These are phyloP conservation scores for Dictyostelium brefeldianum DNA, from an alignment of 78 protist genomes.

Conservation along the genomic window DNA sequence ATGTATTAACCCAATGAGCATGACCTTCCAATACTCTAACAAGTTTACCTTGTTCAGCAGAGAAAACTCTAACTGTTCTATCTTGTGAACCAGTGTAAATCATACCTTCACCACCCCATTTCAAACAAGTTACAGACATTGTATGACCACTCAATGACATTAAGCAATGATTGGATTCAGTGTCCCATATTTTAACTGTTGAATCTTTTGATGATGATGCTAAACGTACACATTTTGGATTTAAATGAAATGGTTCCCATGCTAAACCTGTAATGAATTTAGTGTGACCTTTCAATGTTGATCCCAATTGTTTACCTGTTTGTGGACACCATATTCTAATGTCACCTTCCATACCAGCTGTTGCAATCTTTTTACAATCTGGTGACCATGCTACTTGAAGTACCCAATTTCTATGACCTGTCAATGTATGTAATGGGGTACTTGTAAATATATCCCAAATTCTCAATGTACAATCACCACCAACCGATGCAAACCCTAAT, in stretches of 20 bases:
- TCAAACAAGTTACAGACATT: conserved; percentile 92
- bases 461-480: conserved; percentile 95
- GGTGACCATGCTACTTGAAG: conserved; percentile 96
- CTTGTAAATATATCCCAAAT: conserved; percentile 96
- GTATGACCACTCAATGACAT: conserved; percentile 94
- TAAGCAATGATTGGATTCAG: conserved; percentile 14
- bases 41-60: conserved; percentile 77
- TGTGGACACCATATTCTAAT: conserved; percentile 90
- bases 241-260: conserved; percentile 98
- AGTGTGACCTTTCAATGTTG: conserved; percentile 85
- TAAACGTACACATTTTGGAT: conserved; percentile 86
- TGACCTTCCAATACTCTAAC: conserved; percentile 95
- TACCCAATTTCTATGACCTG: conserved; percentile 95
- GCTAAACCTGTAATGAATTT: conserved; percentile 91
- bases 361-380: conserved; percentile 90
- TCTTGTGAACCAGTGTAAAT: conserved; percentile 97
- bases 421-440: conserved; percentile 88
- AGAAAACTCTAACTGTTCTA: conserved; percentile 95
- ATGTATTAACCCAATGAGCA: conserved; percentile 99
- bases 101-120: conserved; percentile 98
- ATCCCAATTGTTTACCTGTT: conserved; percentile 74
- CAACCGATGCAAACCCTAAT: conserved; percentile 87
- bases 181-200: conserved; percentile 94
- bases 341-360: conserved; percentile 92
- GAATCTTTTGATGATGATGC: conserved; percentile 95